These are phyloP conservation scores for Sugiyamaella sp. DNA, from an alignment of 1,139 yeast genomes.

Conservation along the genomic window DNA sequence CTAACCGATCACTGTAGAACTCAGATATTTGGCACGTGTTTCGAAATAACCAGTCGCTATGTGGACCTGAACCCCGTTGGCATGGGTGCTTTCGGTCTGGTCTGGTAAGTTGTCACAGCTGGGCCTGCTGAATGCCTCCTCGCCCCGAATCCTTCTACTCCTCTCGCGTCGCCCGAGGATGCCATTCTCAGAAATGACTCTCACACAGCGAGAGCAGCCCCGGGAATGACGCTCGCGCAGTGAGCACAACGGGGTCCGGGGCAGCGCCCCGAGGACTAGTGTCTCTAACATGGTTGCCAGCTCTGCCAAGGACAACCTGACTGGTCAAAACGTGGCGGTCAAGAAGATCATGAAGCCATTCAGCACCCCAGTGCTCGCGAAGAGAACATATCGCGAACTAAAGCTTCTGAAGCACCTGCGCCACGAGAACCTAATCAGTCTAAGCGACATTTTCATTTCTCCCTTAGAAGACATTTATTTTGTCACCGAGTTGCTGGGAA, in stretches of 20 bases:
- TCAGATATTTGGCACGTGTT: slow-evolving; percentile 50
- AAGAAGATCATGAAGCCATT: slow-evolving; percentile 98
- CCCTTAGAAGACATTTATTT: slow-evolving; percentile 96
- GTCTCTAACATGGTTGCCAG: slow-evolving; percentile 26
- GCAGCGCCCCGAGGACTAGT: slow-evolving; percentile 3
- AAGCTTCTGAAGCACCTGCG: slow-evolving; percentile 89
- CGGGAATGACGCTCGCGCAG: background rate
- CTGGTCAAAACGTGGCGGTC: slow-evolving; percentile 93
- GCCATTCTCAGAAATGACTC: background rate
- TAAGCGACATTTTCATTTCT: slow-evolving; percentile 91
- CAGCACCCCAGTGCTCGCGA: slow-evolving; percentile 90
- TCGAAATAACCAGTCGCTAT: slow-evolving; percentile 88
- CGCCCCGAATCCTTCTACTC: no score
- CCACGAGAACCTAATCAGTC: slow-evolving; percentile 91
- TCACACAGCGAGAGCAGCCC: background rate
- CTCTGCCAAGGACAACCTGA: slow-evolving; percentile 89
- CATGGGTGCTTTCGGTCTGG: slow-evolving; percentile 98
- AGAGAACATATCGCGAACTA: slow-evolving; percentile 93
- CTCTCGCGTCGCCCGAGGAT: no score
- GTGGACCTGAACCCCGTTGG: slow-evolving; percentile 96
- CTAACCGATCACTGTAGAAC: slow-evolving; percentile 39
- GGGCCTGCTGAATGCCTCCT: no score
- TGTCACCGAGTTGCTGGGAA: slow-evolving; percentile 95
- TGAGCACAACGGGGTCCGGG: slow-evolving; percentile 5
- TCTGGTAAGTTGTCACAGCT: slow-evolving; percentile 54